Evolutionary conservation across 164 flowering plant species (phyloP).

Genomic region (Cinnamomum chago): DNA sequence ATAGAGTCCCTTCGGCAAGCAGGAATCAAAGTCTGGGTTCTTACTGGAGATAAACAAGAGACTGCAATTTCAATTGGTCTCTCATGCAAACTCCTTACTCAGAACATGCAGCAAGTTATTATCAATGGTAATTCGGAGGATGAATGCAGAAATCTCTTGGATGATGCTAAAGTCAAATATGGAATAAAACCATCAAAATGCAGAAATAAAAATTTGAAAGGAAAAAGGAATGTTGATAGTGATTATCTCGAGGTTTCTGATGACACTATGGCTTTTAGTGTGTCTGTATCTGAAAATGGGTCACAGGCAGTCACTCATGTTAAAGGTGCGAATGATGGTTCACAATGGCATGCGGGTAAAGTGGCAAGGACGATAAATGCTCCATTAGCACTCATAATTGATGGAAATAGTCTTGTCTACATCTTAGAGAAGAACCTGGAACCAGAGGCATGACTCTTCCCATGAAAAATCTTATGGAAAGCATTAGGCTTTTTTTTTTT

Average conservation of each 20-base stretch:
- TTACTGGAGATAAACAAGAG: conserved; percentile 96
- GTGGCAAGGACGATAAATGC: conserved; percentile 26
- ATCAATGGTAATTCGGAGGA: conserved; percentile 77
- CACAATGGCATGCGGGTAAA: conserved; percentile 24
- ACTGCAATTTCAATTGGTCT: conserved; percentile 94
- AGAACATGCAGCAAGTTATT: conserved; percentile 71
- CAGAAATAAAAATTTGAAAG: conserved; percentile 24
- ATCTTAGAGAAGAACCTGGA: conserved; percentile 86
- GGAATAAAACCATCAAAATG: conserved; percentile 36
- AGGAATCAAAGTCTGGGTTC: conserved; percentile 93
- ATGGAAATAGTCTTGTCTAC: conserved; percentile 89
- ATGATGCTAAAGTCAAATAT: conserved; percentile 60
- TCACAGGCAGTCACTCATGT: neutral
- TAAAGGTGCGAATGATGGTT: neutral
- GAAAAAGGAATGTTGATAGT: conserved; percentile 27
- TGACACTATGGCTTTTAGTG: conserved; percentile 22
- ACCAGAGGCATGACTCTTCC: conserved; percentile 48
- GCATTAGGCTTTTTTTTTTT: neutral
- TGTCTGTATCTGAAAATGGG: conserved; percentile 6
- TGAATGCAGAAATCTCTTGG: conserved; percentile 66
- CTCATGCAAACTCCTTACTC: conserved; percentile 76
- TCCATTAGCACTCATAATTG: conserved; percentile 75
- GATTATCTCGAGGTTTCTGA: conserved; percentile 38
- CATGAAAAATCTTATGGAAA: neutral
- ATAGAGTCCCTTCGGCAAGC: conserved; percentile 92